phyloP scores from a whole-genome alignment of 2,329 filamentous ascomycete species.

The Hyphodiscus sp. region DNA sequence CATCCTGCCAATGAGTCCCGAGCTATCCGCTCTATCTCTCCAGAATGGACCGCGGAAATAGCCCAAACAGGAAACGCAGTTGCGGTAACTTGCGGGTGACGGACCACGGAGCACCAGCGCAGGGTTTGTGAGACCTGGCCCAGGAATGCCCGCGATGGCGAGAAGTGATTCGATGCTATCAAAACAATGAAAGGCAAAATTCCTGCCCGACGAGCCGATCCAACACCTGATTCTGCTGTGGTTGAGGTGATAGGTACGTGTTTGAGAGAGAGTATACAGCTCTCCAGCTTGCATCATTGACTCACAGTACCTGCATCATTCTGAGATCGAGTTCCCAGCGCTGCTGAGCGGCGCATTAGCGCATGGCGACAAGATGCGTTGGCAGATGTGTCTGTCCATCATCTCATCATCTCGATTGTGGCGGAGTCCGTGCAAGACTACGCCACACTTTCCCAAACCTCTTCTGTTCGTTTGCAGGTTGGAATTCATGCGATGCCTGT shows the following conservation, averaged over 20 bases:
- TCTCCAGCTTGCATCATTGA: neutral
- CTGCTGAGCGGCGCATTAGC: conserved; percentile 26
- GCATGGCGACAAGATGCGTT: conserved; percentile 19
- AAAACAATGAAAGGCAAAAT: neutral
- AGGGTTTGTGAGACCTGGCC: conserved; percentile 7
- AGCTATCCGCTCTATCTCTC: conserved; percentile 1
- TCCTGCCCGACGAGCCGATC: conserved; percentile 3
- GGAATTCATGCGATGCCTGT: conserved; percentile 9
- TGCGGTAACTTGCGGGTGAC: neutral
- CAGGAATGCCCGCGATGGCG: neutral
- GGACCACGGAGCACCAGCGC: neutral
- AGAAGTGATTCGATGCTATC: neutral
- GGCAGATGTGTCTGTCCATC: conserved; percentile 15
- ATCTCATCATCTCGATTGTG: conserved; percentile 20
- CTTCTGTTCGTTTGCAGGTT: neutral
- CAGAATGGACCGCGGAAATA: neutral
- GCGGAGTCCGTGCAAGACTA: conserved; percentile 18
- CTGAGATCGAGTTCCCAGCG: conserved; percentile 18
- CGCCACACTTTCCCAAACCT: neutral
- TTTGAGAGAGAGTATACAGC: too few relatives aligned
- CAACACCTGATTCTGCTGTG: neutral
- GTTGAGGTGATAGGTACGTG: neutral
- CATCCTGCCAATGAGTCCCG: neutral
- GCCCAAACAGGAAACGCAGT: neutral
- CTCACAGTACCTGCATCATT: neutral